Evolutionary conservation across 2,329 filamentous ascomycete species (phyloP).

Genomic region (Fusarium fujikuroi): DNA sequence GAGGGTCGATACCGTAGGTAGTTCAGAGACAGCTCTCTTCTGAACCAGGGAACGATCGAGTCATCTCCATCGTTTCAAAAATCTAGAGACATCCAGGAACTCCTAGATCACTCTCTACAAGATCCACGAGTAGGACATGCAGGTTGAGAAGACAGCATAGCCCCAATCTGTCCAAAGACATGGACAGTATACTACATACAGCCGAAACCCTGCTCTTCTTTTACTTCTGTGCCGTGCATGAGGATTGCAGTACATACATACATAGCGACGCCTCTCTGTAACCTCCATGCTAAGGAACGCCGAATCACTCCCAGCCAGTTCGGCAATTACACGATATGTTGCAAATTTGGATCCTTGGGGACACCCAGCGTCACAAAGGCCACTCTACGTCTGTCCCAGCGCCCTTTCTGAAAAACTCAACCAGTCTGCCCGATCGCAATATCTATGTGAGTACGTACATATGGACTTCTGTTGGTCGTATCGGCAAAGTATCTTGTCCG

Average conservation of each 20-base stretch:
- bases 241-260: slow-evolving; percentile 3
- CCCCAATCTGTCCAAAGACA: neutral
- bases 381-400: neutral
- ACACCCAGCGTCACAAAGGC: neutral
- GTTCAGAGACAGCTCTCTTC: neutral
- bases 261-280: slow-evolving; percentile 20
- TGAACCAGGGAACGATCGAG: neutral
- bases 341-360: slow-evolving; percentile 11
- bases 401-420: neutral
- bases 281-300: slow-evolving; percentile 21
- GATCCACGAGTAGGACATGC: neutral
- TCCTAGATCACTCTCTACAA: neutral
- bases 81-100: slow-evolving; percentile 13
- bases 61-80: slow-evolving; percentile 8
- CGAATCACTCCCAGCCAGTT: slow-evolving; percentile 1
- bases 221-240: neutral
- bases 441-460: neutral
- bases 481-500: slow-evolving; percentile 15
- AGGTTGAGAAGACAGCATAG: neutral
- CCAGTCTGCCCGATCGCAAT: slow-evolving; percentile 3
- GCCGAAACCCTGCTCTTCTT: neutral
- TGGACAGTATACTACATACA: neutral
- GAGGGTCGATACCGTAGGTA: neutral
- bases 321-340: slow-evolving; percentile 19
- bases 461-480: slow-evolving; percentile 16